Evolutionary conservation across 169 alveolate genomes (phyloP), one percentile per base, ranked within the genome.

Genomic region (Neospora caninum): DNA sequence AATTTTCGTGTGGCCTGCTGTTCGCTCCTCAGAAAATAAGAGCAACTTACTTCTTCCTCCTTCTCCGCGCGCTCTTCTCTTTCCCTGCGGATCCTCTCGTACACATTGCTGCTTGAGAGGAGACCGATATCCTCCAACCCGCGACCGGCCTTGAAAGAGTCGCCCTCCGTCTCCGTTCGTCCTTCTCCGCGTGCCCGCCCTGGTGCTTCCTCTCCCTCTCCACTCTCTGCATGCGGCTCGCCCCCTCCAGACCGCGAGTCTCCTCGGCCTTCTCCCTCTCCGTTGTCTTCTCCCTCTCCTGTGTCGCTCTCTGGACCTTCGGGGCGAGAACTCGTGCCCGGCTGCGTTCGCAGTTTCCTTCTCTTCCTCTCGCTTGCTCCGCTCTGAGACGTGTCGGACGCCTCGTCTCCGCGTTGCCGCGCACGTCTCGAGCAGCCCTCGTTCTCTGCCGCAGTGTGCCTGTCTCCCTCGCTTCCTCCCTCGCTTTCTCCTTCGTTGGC

Each of bases 101-200:
- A 73, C 25, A 73, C 20, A n/a, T 36, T 22, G 84, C 84, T 73
- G 42, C 84, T 73, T 41, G 84, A 73, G 42, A 73, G 84, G 25
- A 31, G 39, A 9, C 49, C 84, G 42, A 73, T 73, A 43, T 73
- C 84, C 4, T 73, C 84, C 20, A 73, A 36, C 4, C 84, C 84
- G 2, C 84, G 38, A 18, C 84, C 84, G 34, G 94, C 89, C n/a
- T 49, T 84, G 84, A 73, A 16, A 22, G 42, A 9, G n/a, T 73
- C 84, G 16, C 84, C 45, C 43, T 1, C 42, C 84, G 2, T 73
- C 42, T 73, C 73, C 73, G 22, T 73, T 73, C n/a, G 84, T 7
- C 80, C 27, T 16, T 22, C 38, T 6, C 13, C 31, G 13, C 31
- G 16, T 58, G 31, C 25, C 70, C 70, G 16, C 25, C 25, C 70